These are phyloP conservation scores for Populus hybrid DNA, from an alignment of 441 rosid genomes.

Conservation along the genomic window DNA sequence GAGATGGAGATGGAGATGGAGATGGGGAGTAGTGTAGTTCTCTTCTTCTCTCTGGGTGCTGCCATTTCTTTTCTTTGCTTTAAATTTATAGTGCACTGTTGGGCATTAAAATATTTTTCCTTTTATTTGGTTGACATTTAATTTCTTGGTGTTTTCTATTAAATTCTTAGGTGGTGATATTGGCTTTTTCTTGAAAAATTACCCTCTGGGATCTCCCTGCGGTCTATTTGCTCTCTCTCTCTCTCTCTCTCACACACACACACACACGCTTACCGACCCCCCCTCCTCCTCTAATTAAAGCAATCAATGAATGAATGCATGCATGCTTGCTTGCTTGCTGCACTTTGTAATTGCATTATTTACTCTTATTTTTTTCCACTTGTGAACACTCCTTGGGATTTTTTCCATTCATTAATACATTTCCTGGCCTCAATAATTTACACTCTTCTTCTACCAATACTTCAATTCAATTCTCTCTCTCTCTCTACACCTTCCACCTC, in stretches of 20 bases:
- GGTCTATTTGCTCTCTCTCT: slow-evolving; percentile 23
- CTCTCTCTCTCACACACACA: too few species aligned
- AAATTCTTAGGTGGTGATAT: slow-evolving; percentile 50
- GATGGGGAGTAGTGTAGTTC: background rate
- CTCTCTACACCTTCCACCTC: slow-evolving; percentile 51
- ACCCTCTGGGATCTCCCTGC: slow-evolving; percentile 34
- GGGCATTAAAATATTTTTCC: slow-evolving; percentile 20
- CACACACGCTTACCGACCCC: slow-evolving; percentile 24
- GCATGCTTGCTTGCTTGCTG: slow-evolving; percentile 18
- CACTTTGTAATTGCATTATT: slow-evolving; percentile 36
- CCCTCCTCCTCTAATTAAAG: background rate
- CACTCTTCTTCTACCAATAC: slow-evolving; percentile 51
- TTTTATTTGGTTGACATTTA: slow-evolving; percentile 67
- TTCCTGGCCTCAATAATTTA: slow-evolving; percentile 73
- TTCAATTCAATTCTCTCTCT: slow-evolving; percentile 44
- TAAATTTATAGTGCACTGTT: slow-evolving; percentile 25
- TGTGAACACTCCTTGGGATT: slow-evolving; percentile 43
- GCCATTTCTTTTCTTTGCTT: slow-evolving; percentile 39
- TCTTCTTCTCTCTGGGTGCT: slow-evolving; percentile 23
- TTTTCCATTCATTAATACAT: slow-evolving; percentile 48
- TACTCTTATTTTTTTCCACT: slow-evolving; percentile 34
- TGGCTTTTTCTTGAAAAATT: slow-evolving; percentile 9
- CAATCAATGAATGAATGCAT: slow-evolving; percentile 43
- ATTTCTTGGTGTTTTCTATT: slow-evolving; percentile 65
- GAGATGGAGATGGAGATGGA: background rate